Evolutionary conservation across 768 basidiomycete genomes (phyloP).

Genomic region (Tulasnella calospora): DNA sequence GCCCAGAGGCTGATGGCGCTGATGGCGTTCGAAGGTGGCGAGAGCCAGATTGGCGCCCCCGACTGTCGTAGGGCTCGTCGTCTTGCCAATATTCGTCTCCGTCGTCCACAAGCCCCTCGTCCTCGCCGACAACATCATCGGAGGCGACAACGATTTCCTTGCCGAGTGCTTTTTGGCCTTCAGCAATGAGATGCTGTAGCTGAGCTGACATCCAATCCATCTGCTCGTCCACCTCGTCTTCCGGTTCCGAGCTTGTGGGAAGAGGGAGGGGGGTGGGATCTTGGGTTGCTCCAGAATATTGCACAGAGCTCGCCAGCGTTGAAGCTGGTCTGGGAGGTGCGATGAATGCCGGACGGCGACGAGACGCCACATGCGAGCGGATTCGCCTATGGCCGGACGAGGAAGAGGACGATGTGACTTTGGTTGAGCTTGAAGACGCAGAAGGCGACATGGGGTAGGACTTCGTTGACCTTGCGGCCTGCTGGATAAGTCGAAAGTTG

Average conservation of each 20-base stretch:
- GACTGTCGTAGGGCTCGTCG: slow-evolving; percentile 40
- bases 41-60: background rate
- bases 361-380: background rate
- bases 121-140: slow-evolving; percentile 48
- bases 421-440: slow-evolving; percentile 22
- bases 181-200: slow-evolving; percentile 63
- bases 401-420: background rate
- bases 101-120: slow-evolving; percentile 74
- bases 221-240: slow-evolving; percentile 36
- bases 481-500: background rate
- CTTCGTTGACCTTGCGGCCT: background rate
- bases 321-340: background rate
- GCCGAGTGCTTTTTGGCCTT: slow-evolving; percentile 71
- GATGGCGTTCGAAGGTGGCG: background rate
- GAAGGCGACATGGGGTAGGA: slow-evolving; percentile 6
- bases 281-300: slow-evolving; percentile 40
- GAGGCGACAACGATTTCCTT: slow-evolving; percentile 56
- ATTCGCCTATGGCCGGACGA: slow-evolving; percentile 23
- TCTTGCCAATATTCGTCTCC: slow-evolving; percentile 73
- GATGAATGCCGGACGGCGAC: slow-evolving; percentile 6
- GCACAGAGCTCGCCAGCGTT: slow-evolving; percentile 36
- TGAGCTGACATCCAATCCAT: slow-evolving; percentile 82
- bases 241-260: slow-evolving; percentile 2
- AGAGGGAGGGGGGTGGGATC: slow-evolving; percentile 4
- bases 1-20: background rate